Conservation (phyloP, 352 stramenopile genomes). For the Globisporangium sylvaticum region DNA sequence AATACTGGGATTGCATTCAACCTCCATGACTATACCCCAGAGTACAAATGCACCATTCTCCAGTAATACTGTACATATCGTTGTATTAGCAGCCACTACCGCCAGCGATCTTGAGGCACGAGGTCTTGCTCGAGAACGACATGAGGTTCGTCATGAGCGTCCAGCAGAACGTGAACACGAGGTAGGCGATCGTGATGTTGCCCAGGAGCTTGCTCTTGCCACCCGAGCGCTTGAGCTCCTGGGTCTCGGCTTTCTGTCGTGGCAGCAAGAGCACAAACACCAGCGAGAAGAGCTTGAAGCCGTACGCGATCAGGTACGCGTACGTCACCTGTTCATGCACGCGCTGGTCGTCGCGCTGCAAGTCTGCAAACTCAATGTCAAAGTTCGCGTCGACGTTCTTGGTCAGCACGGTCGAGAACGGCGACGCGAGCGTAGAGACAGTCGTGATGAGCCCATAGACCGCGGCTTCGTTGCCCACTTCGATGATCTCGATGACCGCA, state of each 20-base stretch:
- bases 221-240: slow-evolving; percentile 25
- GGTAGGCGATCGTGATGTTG: slow-evolving; percentile 29
- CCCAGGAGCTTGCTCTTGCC: slow-evolving; percentile 34
- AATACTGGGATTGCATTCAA: too few species aligned
- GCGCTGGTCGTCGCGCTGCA: slow-evolving; percentile 12
- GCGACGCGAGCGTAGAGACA: slow-evolving; percentile 16
- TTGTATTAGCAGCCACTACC: slow-evolving; percentile 17
- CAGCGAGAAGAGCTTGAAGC: slow-evolving; percentile 18
- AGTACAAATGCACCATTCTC: too few species aligned
- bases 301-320: slow-evolving; percentile 18
- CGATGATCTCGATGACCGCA: slow-evolving; percentile 18
- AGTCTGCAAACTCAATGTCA: slow-evolving; percentile 13
- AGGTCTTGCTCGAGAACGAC: slow-evolving; percentile 13
- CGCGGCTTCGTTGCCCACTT: slow-evolving; percentile 20
- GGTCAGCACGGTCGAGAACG: slow-evolving; percentile 15
- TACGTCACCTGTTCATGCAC: slow-evolving; percentile 19
- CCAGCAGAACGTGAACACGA: slow-evolving; percentile 21
- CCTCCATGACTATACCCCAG: too few species aligned
- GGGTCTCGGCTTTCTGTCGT: slow-evolving; percentile 18
- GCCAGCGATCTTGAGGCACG: slow-evolving; percentile 13
- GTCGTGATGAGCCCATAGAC: slow-evolving; percentile 25
- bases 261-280: slow-evolving; percentile 17
- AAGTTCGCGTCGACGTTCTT: slow-evolving; percentile 17
- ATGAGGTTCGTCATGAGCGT: slow-evolving; percentile 23
- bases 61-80: not conserved